Evolutionary conservation across 106 monocot genomes (phyloP).

Genomic region (Iris macrosiphon): DNA sequence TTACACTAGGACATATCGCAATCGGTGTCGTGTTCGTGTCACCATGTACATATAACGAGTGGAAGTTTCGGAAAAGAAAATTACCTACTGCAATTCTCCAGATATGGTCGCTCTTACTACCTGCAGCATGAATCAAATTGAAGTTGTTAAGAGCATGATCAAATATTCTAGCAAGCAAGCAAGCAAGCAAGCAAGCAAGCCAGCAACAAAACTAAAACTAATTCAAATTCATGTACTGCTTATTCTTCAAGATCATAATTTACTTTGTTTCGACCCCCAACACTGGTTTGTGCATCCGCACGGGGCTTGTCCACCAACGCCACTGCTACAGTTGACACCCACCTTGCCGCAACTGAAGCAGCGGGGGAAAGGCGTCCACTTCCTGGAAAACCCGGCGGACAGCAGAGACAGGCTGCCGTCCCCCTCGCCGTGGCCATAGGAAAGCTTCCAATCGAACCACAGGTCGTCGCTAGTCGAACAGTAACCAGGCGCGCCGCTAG

Average conservation of each 20-base stretch:
- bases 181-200: too few relatives aligned
- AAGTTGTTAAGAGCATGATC: not conserved
- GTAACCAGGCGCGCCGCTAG: not conserved
- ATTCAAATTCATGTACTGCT: too few relatives aligned
- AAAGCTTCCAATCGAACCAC: slow-evolving; percentile 14
- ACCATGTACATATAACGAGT: not conserved
- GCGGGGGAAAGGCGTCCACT: not conserved
- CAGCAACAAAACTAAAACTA: not conserved
- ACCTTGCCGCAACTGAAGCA: slow-evolving; percentile 9
- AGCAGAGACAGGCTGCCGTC: not conserved
- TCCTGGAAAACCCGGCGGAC: not conserved
- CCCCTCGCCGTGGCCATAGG: not conserved
- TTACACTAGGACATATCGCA: not conserved
- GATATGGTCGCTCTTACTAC: not conserved
- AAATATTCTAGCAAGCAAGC: too few relatives aligned
- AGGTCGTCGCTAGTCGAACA: slow-evolving; percentile 1
- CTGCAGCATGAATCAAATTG: not conserved
- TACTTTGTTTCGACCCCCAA: not conserved
- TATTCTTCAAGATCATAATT: too few relatives aligned
- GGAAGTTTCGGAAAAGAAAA: too few relatives aligned
- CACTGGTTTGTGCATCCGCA: slow-evolving; percentile 3
- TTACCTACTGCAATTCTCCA: not conserved
- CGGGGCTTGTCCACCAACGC: not conserved
- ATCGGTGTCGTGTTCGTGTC: not conserved
- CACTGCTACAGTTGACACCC: not conserved